A percentile compares a stretch with the other conserved stretches of the same genome.
phyloP scores from a whole-genome alignment of 805 yeast genomes.

The Yarrowia phangngaensis region DNA sequence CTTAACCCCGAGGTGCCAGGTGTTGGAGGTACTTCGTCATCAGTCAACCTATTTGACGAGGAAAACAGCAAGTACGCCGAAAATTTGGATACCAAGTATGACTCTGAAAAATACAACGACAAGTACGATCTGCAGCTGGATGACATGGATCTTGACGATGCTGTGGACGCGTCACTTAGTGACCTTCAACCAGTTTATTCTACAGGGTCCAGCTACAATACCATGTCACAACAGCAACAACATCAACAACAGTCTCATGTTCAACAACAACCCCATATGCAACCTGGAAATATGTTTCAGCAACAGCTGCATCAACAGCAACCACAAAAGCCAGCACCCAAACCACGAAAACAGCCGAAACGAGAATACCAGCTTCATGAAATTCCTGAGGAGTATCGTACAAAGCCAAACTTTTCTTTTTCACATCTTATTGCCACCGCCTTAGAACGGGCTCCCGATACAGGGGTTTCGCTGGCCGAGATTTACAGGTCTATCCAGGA shows the following conservation, averaged over 20 bases:
- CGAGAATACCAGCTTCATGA: slow-evolving; percentile 70
- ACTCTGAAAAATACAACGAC: slow-evolving; percentile 11
- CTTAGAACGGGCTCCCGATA: slow-evolving; percentile 59
- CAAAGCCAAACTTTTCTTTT: slow-evolving; percentile 78
- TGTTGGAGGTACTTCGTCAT: slow-evolving; percentile 5
- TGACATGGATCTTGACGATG: slow-evolving; percentile 18
- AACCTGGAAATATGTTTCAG: slow-evolving; percentile 21
- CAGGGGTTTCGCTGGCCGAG: slow-evolving; percentile 79
- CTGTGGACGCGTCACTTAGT: slow-evolving; percentile 17
- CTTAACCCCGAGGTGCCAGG: neutral
- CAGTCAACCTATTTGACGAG: slow-evolving; percentile 15
- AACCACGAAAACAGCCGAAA: slow-evolving; percentile 45
- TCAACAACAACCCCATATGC: slow-evolving; percentile 9
- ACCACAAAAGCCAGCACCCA: slow-evolving; percentile 26
- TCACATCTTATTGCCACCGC: slow-evolving; percentile 79
- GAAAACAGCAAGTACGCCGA: slow-evolving; percentile 22
- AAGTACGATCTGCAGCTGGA: slow-evolving; percentile 24
- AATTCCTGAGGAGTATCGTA: slow-evolving; percentile 80
- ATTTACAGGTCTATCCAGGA: slow-evolving; percentile 84
- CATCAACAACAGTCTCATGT: neutral
- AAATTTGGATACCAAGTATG: slow-evolving; percentile 10
- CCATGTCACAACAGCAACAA: neutral
- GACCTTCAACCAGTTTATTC: slow-evolving; percentile 22
- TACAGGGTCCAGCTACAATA: slow-evolving; percentile 19
- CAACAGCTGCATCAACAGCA: neutral